Evolutionary conservation across 176 grass and related monocot species (phyloP), one percentile per base, ranked within the genome.

Genomic region (Triticum timopheevii): DNA sequence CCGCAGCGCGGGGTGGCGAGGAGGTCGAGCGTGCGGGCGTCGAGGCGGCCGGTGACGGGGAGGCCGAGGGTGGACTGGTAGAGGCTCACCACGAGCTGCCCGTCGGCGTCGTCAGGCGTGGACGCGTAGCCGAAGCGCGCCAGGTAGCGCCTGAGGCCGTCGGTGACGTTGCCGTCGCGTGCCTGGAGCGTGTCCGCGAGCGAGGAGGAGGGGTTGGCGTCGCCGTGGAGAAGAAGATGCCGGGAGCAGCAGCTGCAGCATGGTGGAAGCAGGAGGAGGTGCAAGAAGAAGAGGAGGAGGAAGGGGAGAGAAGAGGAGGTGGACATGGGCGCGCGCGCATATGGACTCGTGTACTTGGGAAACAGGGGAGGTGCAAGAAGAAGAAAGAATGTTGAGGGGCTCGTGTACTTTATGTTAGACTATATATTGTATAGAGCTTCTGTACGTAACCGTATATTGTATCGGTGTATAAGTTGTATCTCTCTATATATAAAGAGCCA

Each of bases 1-100:
- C 73, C 73, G 45, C 73, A 76, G 73, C 73, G 73, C 25, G 73
- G 73, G 45, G 73, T 76, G 73, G 73, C 45, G 45, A 76, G 73
- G 16, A 76, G 73, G 44, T 76, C 73, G 45, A 76, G 45, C 8
- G 73, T 76, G 45, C 24, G 23, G 73, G 16, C 30, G 45, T 76
- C 73, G 25, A 76, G 73, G 45, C 73, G 73, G 73, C 73, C 73
- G 0, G 73, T 76, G 45, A 76, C 73, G 45, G 73, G 73, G 27
- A 76, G 73, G 45, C 73, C 73, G 0, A 76, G 73, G 27, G 47
- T 76, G 73, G 45, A 76, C 27, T 76, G 73, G 73, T 76, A 76
- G 13, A 76, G 73, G 16, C 30, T 10, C 24, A 76, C 45, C 36
- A 80, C 36, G 61, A 54, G 25, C 6, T 16, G 24, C 7, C 10